These are phyloP conservation scores for Daucus carota DNA, from an alignment of 129 eudicot species.

Conservation along the genomic window DH1_v3.0 NC_030384.2:31722501-31723000, in stretches of 20 bases:
- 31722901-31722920: too few species aligned
- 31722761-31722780: neutral
- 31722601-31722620: neutral
- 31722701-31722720: neutral
- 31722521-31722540: conserved; percentile 73
- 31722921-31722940: too few species aligned
- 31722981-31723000: too few species aligned
- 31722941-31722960: too few species aligned
- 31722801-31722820: too few species aligned
- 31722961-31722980: too few species aligned
- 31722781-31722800: neutral
- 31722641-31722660: conserved; percentile 23
- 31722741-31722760: neutral
- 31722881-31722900: too few species aligned
- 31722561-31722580: conserved; percentile 93
- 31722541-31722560: conserved; percentile 87
- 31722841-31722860: too few species aligned
- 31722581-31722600: conserved; percentile 61
- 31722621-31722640: neutral
- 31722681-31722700: conserved; percentile 3
- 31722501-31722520: conserved; percentile 79
- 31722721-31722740: conserved; percentile 2
- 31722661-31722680: conserved; percentile 12
- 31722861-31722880: too few species aligned
- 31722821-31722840: too few species aligned